Evolutionary conservation across 208 protist genomes (phyloP).

Genomic region (Entamoeba moshkovskii): DNA sequence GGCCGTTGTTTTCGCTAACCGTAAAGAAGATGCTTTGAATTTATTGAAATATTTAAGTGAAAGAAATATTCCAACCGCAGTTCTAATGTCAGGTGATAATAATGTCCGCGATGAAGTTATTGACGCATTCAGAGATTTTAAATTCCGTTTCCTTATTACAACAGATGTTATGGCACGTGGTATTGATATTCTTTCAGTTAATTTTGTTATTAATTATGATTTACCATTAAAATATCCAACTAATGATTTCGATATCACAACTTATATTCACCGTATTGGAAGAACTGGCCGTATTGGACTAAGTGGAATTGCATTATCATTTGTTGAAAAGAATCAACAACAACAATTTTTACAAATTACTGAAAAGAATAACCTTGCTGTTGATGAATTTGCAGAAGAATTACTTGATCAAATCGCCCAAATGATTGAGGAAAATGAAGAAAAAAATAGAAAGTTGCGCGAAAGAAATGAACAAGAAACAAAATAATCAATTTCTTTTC

Average conservation of each 20-base stretch:
- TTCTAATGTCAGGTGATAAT: conserved; percentile 87
- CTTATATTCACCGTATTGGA: background rate
- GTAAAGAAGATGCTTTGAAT: conserved; percentile 81
- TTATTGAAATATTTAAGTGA: conserved; percentile 70
- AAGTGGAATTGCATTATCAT: background rate
- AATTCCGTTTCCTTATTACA: conserved; percentile 86
- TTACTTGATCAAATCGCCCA: background rate
- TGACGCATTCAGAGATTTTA: conserved; percentile 80
- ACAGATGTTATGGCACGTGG: conserved; percentile 95
- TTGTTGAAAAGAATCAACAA: background rate
- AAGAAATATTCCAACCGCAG: conserved; percentile 72
- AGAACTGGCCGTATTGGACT: background rate
- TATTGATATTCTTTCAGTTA: conserved; percentile 99
- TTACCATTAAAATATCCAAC: conserved; percentile 55
- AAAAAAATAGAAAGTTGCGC: background rate
- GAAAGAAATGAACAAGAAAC: background rate
- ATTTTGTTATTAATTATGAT: conserved; percentile 99
- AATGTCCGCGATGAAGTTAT: conserved; percentile 89
- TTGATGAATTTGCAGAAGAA: background rate
- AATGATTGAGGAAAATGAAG: background rate
- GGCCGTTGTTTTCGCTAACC: conserved; percentile 96
- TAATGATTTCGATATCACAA: background rate
- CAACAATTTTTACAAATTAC: background rate
- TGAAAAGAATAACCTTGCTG: background rate
- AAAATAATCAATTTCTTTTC: too few species aligned